Evolutionary conservation across 176 grass and related monocot genomes (phyloP), one percentile per base, ranked within the genome.

Genomic region (Guadua angustifolia): DNA sequence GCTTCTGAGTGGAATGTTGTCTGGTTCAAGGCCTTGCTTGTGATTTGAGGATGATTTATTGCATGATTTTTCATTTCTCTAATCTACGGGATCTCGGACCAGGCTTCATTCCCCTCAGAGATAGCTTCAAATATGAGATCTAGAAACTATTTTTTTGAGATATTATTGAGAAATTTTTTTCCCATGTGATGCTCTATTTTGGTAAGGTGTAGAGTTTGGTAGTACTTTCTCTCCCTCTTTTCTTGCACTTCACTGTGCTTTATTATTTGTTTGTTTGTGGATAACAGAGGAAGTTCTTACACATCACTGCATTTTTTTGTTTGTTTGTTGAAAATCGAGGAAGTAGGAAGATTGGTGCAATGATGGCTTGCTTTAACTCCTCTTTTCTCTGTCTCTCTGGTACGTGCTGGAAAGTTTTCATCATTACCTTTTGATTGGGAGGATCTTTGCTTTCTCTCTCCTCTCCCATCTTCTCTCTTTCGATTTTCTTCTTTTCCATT

Each of bases 61-160:
- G 1, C 3, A 21, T 43, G 17, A 2, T 63, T 65, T 53, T 77
- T 81, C 44, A 70, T 74, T 56, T 74, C 42, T 88, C 22, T 66
- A 2, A 61, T 74, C 25, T 19, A 3, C 0, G 1, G 12, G 80
- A 94, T 94, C 95, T 98, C 95, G 95, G 95, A 98, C 95, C 95
- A 98, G 95, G 95, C 95, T 95, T 98, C 95, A 98, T 98, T 98
- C 95, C 95, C 93, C 95, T 85, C 83, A 92, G 84, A 66, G 55
- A 87, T 86, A 91, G 91, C 87, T 93, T 98, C 89, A 92, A 87
- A 44, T 19, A 38, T 50, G 5, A 62, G 79, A 84, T 72, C n/a
- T 42, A 69, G 6, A 3, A 42, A 7, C 24, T 58, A 16, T 72
- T 72, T n/a, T 52, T 65, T 43, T 22, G 17, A 60, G 50, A 68